Evolutionary conservation across 345 rosid species (phyloP), one percentile per base, ranked within the genome.

Genomic region (Limnanthes douglasii): DNA sequence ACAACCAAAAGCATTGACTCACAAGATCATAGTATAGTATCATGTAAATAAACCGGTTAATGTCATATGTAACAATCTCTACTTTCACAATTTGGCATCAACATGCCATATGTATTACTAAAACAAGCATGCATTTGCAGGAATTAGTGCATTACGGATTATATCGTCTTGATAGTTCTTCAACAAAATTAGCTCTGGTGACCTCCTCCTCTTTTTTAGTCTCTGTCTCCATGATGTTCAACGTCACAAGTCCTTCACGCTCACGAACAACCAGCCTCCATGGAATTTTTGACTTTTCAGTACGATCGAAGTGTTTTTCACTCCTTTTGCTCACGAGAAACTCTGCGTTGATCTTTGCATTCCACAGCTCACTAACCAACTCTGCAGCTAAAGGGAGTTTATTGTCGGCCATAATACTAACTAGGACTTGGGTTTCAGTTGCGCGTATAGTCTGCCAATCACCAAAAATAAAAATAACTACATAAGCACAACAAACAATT

Each of bases 251-350:
- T 9, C 81, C 77, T 53, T 58, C 62, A 11, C 48, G 51, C 9
- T 70, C 85, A 0, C 90, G 84, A 5, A 76, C 73, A 0, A 79
- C 54, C 5, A 79, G 73, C 86, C 71, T 67, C 78, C 69, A 76
- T 0, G 73, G 81, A 39, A 78, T 59, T 26, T 23, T 48, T 0
- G 74, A 69, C 10, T 62, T 68, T 35, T 34, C 59, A 5, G 81
- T 72, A 3, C 65, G 59, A 8, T 53, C 71, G 0, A 76, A 60
- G 55, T 69, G 86, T 66, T 83, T 79, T 40, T 17, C 50, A 15
- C 64, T 56, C 44, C 75, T 79, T 44, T 72, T 79, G 37, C 58
- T 64, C 18, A 84, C 72, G 11, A 52, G 38, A 43, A 51, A 84
- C 56, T 79, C 94, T 29, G 92, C 83, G 34, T 72, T 79, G 48